Evolutionary conservation across 1,284 basidiomycete species (phyloP).

Genomic region (Cryptococcus deneoformans): DNA sequence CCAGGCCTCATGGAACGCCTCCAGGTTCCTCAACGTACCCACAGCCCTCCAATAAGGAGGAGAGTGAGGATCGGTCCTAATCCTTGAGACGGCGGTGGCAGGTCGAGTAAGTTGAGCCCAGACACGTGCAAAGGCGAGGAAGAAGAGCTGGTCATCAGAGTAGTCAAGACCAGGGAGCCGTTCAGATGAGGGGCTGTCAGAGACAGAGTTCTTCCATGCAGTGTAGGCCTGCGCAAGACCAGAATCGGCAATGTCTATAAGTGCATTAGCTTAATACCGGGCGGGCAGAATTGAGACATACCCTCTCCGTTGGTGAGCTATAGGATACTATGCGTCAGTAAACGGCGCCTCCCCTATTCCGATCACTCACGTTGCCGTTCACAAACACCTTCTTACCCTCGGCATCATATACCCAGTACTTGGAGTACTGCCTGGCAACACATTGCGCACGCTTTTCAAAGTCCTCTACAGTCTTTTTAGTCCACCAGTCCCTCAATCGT

Average conservation of each 20-base stretch:
- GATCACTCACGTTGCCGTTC: slow-evolving; percentile 64
- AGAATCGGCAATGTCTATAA: slow-evolving; percentile 73
- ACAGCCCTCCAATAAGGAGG: slow-evolving; percentile 73
- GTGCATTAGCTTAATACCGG: not conserved
- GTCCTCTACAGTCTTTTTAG: slow-evolving; percentile 69
- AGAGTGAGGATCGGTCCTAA: slow-evolving; percentile 85
- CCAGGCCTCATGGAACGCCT: slow-evolving; percentile 48
- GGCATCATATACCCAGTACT: slow-evolving; percentile 78
- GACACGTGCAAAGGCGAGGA: slow-evolving; percentile 67
- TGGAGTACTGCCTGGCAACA: slow-evolving; percentile 82
- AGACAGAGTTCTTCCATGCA: slow-evolving; percentile 76
- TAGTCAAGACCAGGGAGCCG: slow-evolving; percentile 75
- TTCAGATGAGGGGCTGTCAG: slow-evolving; percentile 52
- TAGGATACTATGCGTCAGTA: not conserved
- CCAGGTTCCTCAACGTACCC: slow-evolving; percentile 63
- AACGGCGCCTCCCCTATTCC: slow-evolving; percentile 3
- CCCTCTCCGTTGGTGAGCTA: slow-evolving; percentile 67
- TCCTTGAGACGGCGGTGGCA: slow-evolving; percentile 62
- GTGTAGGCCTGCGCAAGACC: slow-evolving; percentile 80
- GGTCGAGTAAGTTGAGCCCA: slow-evolving; percentile 43
- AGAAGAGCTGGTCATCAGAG: slow-evolving; percentile 81
- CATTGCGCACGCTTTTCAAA: slow-evolving; percentile 84
- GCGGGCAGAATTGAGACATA: slow-evolving; percentile 14
- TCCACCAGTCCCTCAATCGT: slow-evolving; percentile 69
- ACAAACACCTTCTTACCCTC: slow-evolving; percentile 79